Evolutionary conservation across 2,329 filamentous ascomycete genomes (phyloP).

Genomic region (Aspergillus aculeatinus): DNA sequence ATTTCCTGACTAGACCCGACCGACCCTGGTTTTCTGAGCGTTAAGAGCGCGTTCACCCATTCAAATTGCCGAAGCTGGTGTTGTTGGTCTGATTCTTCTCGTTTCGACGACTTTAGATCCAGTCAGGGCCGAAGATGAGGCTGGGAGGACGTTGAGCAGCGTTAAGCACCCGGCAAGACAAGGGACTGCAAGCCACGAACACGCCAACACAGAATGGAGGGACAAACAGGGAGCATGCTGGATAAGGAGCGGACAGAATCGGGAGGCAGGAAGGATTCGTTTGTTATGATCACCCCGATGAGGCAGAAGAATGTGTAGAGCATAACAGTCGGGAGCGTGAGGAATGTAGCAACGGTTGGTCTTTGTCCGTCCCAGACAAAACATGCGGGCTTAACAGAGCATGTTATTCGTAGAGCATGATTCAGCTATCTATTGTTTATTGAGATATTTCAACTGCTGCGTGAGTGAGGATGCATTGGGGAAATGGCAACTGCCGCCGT

Average conservation of each 20-base stretch:
- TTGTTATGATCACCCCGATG: conserved; percentile 32
- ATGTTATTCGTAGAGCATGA: background rate
- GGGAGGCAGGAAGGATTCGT: conserved; percentile 16
- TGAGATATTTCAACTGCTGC: background rate
- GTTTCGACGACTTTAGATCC: background rate
- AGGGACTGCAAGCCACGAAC: conserved; percentile 10
- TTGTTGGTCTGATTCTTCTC: too few species aligned
- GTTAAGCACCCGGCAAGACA: conserved; percentile 9
- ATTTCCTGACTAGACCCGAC: background rate
- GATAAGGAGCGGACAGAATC: conserved; percentile 12
- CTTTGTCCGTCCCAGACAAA: conserved; percentile 13
- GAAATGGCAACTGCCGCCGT: background rate
- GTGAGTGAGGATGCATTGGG: background rate
- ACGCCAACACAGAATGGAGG: conserved; percentile 9
- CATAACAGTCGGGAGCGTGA: conserved; percentile 27
- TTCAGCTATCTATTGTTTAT: background rate
- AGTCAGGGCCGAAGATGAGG: background rate
- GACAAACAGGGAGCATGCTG: conserved; percentile 14
- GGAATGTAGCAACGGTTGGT: conserved; percentile 32
- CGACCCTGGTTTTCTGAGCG: background rate
- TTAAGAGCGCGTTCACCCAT: conserved; percentile 7
- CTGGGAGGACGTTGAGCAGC: conserved; percentile 1
- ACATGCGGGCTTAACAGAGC: background rate
- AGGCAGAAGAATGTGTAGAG: conserved; percentile 30
- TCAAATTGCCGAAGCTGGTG: background rate